A percentile compares a stretch with the other conserved stretches of the same genome.
These are phyloP conservation scores for Huntiella decipiens DNA, from an alignment of 2,329 filamentous ascomycete species.

Conservation along the genomic window DNA sequence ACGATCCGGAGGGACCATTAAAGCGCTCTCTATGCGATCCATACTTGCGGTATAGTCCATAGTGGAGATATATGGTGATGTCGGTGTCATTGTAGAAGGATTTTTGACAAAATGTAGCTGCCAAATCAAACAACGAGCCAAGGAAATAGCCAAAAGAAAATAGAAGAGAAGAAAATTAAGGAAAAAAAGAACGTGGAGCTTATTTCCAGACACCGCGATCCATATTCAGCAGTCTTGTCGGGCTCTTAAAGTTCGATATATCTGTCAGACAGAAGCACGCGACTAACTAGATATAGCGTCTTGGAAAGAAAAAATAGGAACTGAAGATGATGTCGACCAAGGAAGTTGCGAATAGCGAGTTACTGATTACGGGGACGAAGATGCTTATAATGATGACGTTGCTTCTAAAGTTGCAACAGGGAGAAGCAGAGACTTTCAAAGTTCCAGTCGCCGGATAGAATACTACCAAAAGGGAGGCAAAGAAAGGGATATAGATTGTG, in stretches of 20 bases:
- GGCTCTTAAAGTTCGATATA: too few species aligned
- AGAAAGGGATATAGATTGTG: too few species aligned
- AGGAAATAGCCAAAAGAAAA: neutral
- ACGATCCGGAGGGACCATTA: conserved; percentile 32
- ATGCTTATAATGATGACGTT: too few species aligned
- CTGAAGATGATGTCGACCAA: too few species aligned
- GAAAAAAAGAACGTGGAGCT: neutral
- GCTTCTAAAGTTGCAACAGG: too few species aligned
- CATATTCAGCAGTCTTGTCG: neutral
- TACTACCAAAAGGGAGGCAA: too few species aligned
- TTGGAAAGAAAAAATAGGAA: too few species aligned
- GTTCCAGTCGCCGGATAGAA: too few species aligned
- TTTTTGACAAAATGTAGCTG: neutral
- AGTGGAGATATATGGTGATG: neutral
- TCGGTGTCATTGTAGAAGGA: neutral
- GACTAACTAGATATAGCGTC: neutral
- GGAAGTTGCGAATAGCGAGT: too few species aligned
- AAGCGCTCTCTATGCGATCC: conserved; percentile 25
- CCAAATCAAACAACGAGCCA: neutral
- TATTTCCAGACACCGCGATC: neutral
- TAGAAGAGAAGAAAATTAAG: neutral
- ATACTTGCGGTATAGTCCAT: conserved; percentile 5
- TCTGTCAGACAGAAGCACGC: neutral
- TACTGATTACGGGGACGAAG: too few species aligned
- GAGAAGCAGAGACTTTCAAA: too few species aligned